Evolutionary conservation across 2,329 filamentous ascomycete species (phyloP), one percentile per base, ranked within the genome.

Genomic region (Alternaria viburni): DNA sequence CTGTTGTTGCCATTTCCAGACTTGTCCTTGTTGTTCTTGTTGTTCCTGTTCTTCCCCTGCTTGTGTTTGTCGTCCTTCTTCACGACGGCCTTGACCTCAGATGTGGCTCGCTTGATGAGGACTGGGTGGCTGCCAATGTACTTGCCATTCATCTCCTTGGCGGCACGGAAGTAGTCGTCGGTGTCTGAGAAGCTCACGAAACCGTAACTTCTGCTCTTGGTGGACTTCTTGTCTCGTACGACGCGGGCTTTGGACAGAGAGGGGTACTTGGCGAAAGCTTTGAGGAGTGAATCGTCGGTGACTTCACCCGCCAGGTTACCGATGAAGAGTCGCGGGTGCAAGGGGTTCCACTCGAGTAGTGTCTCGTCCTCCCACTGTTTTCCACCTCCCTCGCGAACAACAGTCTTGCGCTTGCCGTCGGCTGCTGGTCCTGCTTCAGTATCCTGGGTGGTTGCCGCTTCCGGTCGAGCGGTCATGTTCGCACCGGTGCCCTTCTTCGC

Each of bases 61-160:
- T 78, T 75, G 43, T 78, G 71, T 59, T 75, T 77, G 55, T 81
- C 78, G 30, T 84, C 80, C 63, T 80, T 80, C 65, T 88, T 86
- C n/a, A 86, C 86, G 12, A 89, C 86, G 5, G 93, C 88, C 77
- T 92, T 93, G 80, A 99, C 93, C 80, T 98, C 94, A 6, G 95
- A 97, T 70, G 91, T 97, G 69, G 92, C 93, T 79, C 96, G 92
- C 80, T 92, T 90, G 70, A 98, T 87, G 25, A 92, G 84, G 26
- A 97, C 92, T 0, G 96, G 96, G 80, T 98, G 96, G 79, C 93
- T 97, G 74, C 97, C 95, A 77, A 99, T 98, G 81, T 99, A 99
- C 83, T 99, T 98, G 72, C 94, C 94, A 75, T 97, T 92, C 96
- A 98, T 98, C 83, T 98, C 95, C 82, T 96, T 93, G 74, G 93